phyloP scores from a whole-genome alignment of 176 grass and related monocot genomes.

The Oryza glaberrima region DNA sequence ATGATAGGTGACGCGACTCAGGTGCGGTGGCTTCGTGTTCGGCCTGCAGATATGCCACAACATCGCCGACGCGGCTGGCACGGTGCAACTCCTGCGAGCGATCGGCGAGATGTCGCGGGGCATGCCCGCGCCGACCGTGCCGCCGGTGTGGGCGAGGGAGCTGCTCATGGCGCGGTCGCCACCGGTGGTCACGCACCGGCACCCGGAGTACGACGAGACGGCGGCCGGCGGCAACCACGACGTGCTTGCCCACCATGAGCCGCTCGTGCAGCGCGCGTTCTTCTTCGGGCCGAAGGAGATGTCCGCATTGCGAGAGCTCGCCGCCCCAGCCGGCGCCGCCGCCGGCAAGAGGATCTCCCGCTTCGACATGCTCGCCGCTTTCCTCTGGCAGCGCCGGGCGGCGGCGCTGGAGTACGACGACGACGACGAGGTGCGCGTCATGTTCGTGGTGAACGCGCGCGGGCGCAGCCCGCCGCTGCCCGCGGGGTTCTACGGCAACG shows the following conservation, averaged over 20 bases:
- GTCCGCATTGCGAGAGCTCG: background rate
- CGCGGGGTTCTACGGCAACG: conserved; percentile 35
- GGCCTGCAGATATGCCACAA: conserved; percentile 32
- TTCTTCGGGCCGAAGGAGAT: conserved; percentile 40
- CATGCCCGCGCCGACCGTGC: conserved; percentile 3
- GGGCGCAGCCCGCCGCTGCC: conserved; percentile 11
- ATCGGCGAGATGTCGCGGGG: conserved; percentile 33
- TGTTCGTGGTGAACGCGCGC: conserved; percentile 44
- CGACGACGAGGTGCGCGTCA: conserved; percentile 1
- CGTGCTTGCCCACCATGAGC: background rate
- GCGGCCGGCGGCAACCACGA: conserved; percentile 4
- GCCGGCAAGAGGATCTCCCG: background rate
- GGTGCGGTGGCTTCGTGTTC: conserved; percentile 29
- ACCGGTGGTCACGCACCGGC: conserved; percentile 21
- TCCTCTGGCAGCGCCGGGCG: conserved; percentile 33
- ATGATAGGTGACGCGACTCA: conserved; percentile 26
- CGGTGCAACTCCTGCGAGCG: conserved; percentile 25
- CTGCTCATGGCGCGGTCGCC: conserved; percentile 6
- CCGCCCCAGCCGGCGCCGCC: background rate
- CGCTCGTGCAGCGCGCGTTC: conserved; percentile 29
- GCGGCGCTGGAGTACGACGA: conserved; percentile 30
- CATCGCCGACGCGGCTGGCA: conserved; percentile 24
- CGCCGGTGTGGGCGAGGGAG: conserved; percentile 28
- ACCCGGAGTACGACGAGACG: conserved; percentile 32
- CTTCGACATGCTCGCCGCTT: conserved; percentile 40